Percentiles rank a stretch among this genome's conserved stretches.
Conservation (phyloP, 73 alveolate genomes). For the Uronychia binucleata region DNA sequence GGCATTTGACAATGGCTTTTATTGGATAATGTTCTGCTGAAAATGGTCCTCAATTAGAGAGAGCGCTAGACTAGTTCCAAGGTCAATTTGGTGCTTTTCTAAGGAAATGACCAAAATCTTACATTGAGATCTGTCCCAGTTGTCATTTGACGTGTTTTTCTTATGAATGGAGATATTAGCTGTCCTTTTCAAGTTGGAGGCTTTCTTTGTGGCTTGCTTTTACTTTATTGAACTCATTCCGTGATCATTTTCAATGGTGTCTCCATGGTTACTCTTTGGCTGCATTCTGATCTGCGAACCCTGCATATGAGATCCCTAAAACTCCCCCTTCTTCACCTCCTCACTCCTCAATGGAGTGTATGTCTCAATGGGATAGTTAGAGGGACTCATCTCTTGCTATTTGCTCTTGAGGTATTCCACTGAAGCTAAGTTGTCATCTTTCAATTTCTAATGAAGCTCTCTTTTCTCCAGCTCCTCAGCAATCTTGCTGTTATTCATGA, state of each 20-base stretch:
- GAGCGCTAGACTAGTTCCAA: neutral
- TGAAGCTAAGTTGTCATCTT: no score
- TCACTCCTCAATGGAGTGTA: no score
- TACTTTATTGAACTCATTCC: neutral
- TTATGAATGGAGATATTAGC: neutral
- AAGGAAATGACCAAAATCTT: neutral
- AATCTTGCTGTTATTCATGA: no score
- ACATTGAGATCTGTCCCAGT: neutral
- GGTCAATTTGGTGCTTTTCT: neutral
- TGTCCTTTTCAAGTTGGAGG: neutral
- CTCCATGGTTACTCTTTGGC: neutral
- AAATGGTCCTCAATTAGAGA: neutral
- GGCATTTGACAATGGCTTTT: neutral
- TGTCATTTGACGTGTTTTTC: neutral
- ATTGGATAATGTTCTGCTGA: neutral
- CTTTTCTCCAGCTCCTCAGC: no score
- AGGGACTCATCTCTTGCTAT: no score
- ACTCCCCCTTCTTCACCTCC: neutral
- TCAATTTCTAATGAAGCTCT: no score
- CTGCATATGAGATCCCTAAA: neutral
- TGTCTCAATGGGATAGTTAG: no score
- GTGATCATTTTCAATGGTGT: neutral
- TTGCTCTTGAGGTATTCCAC: no score
- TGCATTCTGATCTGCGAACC: neutral
- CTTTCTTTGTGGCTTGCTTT: neutral